Evolutionary conservation across 768 basidiomycete species (phyloP), one percentile per base, ranked within the genome.

Genomic region (Leccinum truebloodii): DNA sequence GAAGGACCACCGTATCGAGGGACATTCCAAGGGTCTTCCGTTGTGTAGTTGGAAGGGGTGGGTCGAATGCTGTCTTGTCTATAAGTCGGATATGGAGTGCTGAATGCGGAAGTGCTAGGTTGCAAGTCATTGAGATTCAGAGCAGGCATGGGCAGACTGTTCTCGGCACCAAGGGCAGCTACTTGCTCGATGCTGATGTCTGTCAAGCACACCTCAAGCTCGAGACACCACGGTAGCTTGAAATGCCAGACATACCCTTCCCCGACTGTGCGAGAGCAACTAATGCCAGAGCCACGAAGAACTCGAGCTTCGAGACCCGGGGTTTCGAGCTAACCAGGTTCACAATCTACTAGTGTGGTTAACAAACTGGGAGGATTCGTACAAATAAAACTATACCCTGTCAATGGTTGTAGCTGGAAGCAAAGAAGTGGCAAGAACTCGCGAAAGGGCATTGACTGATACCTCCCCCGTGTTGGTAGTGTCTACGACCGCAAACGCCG

Each of bases 271-370:
- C 92, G 4, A 96, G 78, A 2, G 92, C 92, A 50, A 92, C 92
- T 14, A 98, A 80, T 12, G 92, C 93, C 26, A 98, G 75, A 10
- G 94, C 92, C 12, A 95, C 91, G 71, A 91, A 95, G 78, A 96
- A 95, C 70, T 98, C 95, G 59, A 89, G 85, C 65, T 86, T 92
- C 8, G 92, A 92, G 39, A 98, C 89, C 54, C 88, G 82, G 49
- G 90, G 82, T 60, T 83, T 83, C 35, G 88, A 87, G 74, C 90
- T 92, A 55, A 94, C 93, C 22, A 95, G 80, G 73, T 90, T 94
- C 58, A 97, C 89, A 67, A 98, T 95, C 94, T 95, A 56, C 50
- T 30, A 49, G 20, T 49, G 61, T 50, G 54, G 49, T 69, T 52
- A 66, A 54, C 24, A 6, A 20, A 49, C 48, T 28, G 32, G 5